Base-by-base conservation (phyloP, 2,329 filamentous ascomycete species). In the Coleophoma cylindrospora region DNA sequence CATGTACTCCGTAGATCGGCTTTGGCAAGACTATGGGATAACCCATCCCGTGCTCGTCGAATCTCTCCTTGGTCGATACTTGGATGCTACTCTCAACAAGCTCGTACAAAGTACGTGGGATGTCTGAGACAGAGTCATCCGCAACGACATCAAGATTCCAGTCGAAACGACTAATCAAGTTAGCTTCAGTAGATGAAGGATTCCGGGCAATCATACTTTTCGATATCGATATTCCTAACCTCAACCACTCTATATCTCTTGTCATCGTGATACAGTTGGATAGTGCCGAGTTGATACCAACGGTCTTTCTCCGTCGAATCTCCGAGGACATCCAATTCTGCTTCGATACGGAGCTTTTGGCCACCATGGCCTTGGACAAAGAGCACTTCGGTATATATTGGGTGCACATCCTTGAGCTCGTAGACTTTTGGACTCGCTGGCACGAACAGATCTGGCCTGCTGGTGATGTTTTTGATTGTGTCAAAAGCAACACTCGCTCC, bases 91-190 rank as follows among this genome's bases (percentile, higher is more conserved):
- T 48, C 19, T 53, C 50, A 27, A 63, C 55, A 10, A 62, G 41
- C 17, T 43, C 22, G 14, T 52, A 40, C 15, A 61, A 52, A 12
- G 49, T 45, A 15, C 48, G 40, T 15, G 58, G 57, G 12, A 57
- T 40, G 7, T 54, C 48, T 15, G 52, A 43, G 19, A 62, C 52
- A 6, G 50, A 50, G 32, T 58, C 56, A 36, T 66, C 63, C 2
- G 60, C 57, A 22, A 63, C 57, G 11, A 66, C 56, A 22, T 64
- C 61, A 10, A 65, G 21, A n/a, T 50, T 51, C 59, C 63, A 65
- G 47, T 65, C 59, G 34, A 64, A 36, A 34, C 57, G 43, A 38
- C 64, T 65, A 48, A 22, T 3, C 36, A 10, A 21, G 14, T 21
- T 43, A 32, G 43, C 27, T 17, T 46, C 33, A 50, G 33, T 10